These are phyloP conservation scores for Cyberlindnera mrakii DNA, from an alignment of 805 yeast species.

Conservation along the genomic window DNA sequence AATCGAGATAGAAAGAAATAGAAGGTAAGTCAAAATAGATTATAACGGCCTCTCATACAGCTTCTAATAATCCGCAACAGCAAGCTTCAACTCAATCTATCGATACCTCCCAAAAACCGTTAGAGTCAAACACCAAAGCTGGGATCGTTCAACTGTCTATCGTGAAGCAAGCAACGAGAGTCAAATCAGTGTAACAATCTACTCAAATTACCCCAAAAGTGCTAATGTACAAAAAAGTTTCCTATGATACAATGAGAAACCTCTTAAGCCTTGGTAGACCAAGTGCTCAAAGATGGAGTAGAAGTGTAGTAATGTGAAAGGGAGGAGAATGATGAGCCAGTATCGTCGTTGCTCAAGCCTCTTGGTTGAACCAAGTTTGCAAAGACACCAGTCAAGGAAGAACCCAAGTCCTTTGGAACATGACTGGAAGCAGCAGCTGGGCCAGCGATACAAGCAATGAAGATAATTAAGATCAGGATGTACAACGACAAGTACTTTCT, in stretches of 20 bases:
- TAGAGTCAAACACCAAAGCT: background rate
- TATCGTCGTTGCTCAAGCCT: slow-evolving; percentile 74
- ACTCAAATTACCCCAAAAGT: background rate
- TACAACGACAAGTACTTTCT: slow-evolving; percentile 84
- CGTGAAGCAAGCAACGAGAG: background rate
- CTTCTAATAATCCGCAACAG: background rate
- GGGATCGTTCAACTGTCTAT: background rate
- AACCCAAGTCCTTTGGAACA: slow-evolving; percentile 32
- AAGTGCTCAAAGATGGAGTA: slow-evolving; percentile 47
- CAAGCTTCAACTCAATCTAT: background rate
- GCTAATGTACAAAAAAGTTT: background rate
- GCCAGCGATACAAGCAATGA: slow-evolving; percentile 74
- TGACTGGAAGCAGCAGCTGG: slow-evolving; percentile 82
- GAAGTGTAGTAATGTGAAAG: slow-evolving; percentile 35
- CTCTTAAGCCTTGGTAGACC: slow-evolving; percentile 45
- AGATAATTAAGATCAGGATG: slow-evolving; percentile 61
- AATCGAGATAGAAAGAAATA: background rate
- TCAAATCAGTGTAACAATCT: background rate
- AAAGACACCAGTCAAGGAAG: slow-evolving; percentile 32
- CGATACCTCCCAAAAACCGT: background rate
- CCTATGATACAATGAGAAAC: background rate
- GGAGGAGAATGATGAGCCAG: slow-evolving; percentile 45
- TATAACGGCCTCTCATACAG: too few species aligned
- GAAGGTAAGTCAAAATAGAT: background rate
- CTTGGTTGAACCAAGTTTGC: slow-evolving; percentile 88